Base-by-base conservation (phyloP, 441 rosid species). In the Erodium trifolium region DNA sequence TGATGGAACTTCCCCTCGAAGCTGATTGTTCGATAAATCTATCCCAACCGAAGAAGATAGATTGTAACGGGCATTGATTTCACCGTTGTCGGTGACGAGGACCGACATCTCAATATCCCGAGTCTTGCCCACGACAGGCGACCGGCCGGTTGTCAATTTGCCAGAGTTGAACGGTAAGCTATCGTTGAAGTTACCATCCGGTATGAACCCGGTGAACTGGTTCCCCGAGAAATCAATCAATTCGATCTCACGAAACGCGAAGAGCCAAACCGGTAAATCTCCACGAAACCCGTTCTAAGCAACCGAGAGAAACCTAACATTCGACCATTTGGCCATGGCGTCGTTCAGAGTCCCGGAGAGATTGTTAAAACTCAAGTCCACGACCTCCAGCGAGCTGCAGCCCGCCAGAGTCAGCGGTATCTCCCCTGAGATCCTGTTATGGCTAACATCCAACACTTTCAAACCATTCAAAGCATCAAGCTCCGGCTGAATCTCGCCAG, bases 371-470 rank as follows among this genome's bases (percentile, higher is more conserved):
- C 96, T 86, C 51, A 93, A 84, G 75, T 90, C 98, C 51, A 93
- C 98, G 31, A 90, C 72, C 81, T 90, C 98, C 5, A 90, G 86
- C 0, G 96, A 93, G 78, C 85, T 93, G 35, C 90, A 78, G 9
- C 97, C 90, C 0, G 97, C 98, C 72, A 93, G 74, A 71, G 98
- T 93, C 59, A 90, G 80, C 0, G 97, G 93, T 63, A 88, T 87
- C 83, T 90, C 97, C 31, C 96, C 97, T 0, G 96, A 88, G 53
- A 93, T 80, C 72, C 57, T 69, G 81, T 93, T 93, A 81, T 81
- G 88, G 83, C 97, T 86, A 67, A 90, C 80, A 70, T 90, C 96
- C 17, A 93, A 74, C 75, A 93, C 86, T 82, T 85, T 86, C 67
- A 93, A 70, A 82, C 98, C 82, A 73, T 89, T 88, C 73, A 90